These are phyloP conservation scores for Cladosporium sp. DNA, from an alignment of 2,329 filamentous ascomycete species.

Conservation along the genomic window DNA sequence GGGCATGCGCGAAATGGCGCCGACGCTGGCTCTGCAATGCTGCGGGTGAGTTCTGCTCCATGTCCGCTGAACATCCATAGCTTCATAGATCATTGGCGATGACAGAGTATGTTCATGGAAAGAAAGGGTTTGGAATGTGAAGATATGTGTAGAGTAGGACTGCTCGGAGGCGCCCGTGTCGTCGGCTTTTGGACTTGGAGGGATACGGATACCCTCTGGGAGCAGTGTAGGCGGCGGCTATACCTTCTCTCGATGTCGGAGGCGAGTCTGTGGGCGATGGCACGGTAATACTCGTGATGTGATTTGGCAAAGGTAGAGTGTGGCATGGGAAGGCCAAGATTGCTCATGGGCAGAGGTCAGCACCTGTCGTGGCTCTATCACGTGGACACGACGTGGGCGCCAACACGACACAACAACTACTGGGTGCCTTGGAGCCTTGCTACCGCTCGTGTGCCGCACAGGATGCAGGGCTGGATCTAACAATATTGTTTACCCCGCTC, in stretches of 20 bases:
- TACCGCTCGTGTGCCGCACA: too few species aligned
- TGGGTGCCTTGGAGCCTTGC: too few species aligned
- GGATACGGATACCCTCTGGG: too few species aligned
- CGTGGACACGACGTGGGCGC: neutral
- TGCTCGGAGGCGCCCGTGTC: neutral
- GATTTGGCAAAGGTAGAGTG: neutral
- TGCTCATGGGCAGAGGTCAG: neutral
- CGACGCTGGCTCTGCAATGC: neutral
- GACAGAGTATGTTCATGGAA: neutral
- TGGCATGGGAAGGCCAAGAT: neutral
- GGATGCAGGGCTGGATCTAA: neutral
- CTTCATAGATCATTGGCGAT: too few species aligned
- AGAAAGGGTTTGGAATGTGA: neutral
- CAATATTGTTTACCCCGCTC: neutral
- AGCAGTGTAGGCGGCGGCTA: too few species aligned
- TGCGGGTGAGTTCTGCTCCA: too few species aligned
- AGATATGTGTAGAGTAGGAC: neutral
- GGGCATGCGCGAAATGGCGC: neutral
- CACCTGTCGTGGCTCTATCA: neutral
- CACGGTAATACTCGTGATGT: neutral
- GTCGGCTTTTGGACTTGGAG: neutral
- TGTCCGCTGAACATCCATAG: too few species aligned
- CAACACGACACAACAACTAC: neutral
- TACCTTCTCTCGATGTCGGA: too few species aligned
- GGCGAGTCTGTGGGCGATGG: too few species aligned